Evolutionary conservation across 257 asterid species (phyloP).

Genomic region (Haberlea rhodopensis): DNA sequence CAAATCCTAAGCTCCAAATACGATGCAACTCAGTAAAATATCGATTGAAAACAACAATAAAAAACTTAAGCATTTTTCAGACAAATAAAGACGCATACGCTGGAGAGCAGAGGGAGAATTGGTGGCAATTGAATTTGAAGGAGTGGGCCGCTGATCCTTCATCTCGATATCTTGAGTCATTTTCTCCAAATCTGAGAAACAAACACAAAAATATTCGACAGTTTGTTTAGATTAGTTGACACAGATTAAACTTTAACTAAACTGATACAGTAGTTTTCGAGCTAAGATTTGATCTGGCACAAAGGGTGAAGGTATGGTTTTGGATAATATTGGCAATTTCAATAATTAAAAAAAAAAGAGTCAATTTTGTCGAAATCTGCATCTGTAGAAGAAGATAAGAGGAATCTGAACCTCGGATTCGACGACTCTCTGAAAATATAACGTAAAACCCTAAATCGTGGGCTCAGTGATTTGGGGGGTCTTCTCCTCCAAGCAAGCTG

Average conservation of each 20-base stretch:
- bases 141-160: conserved; percentile 67
- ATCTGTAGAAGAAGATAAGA: conserved; percentile 8
- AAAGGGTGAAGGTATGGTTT: conserved; percentile 27
- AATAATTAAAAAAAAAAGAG: not conserved
- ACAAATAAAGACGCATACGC: conserved; percentile 34
- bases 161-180: conserved; percentile 94
- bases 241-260: conserved; percentile 21
- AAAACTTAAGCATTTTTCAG: not conserved
- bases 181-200: conserved; percentile 45
- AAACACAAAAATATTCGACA: conserved; percentile 25
- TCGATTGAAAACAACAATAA: not conserved
- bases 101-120: conserved; percentile 54
- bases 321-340: not conserved
- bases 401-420: conserved; percentile 25
- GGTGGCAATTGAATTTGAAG: conserved; percentile 44
- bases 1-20: conserved; percentile 6
- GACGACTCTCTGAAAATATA: conserved; percentile 20
- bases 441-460: conserved; percentile 32
- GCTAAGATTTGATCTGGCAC: conserved; percentile 26
- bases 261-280: conserved; percentile 14
- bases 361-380: not conserved
- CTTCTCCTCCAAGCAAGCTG: conserved; percentile 16
- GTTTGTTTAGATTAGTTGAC: conserved; percentile 5
- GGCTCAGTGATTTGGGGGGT: conserved; percentile 26
- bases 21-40: not conserved